phyloP scores from a whole-genome alignment of 2,329 filamentous ascomycete species.

The Calonectria pteridis region DNA sequence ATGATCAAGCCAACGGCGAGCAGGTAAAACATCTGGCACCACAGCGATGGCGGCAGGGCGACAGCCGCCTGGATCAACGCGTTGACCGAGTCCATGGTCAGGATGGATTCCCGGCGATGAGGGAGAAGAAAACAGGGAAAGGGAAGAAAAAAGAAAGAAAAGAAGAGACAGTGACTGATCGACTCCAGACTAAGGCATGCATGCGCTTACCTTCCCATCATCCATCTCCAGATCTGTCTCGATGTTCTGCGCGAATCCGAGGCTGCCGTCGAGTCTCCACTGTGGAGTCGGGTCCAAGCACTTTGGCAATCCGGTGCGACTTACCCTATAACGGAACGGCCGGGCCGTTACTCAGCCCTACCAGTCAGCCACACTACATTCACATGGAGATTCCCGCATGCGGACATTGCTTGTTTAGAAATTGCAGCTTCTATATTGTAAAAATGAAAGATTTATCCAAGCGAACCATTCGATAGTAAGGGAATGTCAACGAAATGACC shows the following conservation, averaged over 20 bases:
- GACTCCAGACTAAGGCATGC: background rate
- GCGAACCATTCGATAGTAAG: background rate
- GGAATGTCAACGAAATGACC: background rate
- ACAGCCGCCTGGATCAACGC: slow-evolving; percentile 9
- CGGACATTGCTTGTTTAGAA: background rate
- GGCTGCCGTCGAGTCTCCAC: background rate
- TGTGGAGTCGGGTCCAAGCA: background rate
- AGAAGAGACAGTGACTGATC: background rate
- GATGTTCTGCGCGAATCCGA: background rate
- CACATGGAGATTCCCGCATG: background rate
- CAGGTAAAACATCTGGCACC: slow-evolving; percentile 63
- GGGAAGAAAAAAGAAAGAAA: background rate
- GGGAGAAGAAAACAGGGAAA: background rate
- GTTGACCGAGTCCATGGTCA: slow-evolving; percentile 21
- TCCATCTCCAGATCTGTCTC: background rate
- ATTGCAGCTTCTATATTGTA: background rate
- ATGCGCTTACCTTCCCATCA: background rate
- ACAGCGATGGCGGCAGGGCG: slow-evolving; percentile 44
- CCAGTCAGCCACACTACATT: background rate
- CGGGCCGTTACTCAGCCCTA: background rate
- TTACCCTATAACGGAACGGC: background rate
- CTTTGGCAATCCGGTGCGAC: background rate
- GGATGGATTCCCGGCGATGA: background rate
- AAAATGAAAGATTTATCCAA: background rate
- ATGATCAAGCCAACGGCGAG: slow-evolving; percentile 56